Conservation (phyloP, 768 basidiomycete genomes). For the Omphalotus guepiniiformis region DNA sequence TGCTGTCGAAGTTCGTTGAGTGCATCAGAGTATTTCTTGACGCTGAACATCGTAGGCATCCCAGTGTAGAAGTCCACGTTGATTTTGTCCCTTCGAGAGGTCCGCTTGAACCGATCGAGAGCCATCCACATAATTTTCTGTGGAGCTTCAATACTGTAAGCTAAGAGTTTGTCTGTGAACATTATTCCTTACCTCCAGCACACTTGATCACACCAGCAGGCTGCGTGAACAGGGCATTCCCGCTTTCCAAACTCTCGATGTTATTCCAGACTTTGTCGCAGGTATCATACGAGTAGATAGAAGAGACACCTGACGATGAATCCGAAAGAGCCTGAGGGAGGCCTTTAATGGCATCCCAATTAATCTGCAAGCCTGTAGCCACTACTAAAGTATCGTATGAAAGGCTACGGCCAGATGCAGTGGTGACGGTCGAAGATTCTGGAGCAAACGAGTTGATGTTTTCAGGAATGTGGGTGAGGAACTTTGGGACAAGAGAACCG, state of each 20-base stretch:
- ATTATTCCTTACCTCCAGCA: constrained; percentile 61
- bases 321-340: constrained; percentile 75
- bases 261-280: constrained; percentile 88
- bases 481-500: constrained; percentile 64
- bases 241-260: constrained; percentile 68
- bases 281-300: constrained; percentile 88
- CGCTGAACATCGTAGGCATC: constrained; percentile 94
- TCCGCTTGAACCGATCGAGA: constrained; percentile 73
- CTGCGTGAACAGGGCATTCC: constrained; percentile 92
- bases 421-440: constrained; percentile 65
- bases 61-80: constrained; percentile 82
- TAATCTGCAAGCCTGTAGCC: constrained; percentile 83
- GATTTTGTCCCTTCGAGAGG: constrained; percentile 52
- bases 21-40: constrained; percentile 93
- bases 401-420: constrained; percentile 62
- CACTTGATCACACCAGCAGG: constrained; percentile 93
- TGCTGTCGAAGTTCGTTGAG: constrained; percentile 71
- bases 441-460: constrained; percentile 76
- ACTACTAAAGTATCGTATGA: constrained; percentile 87
- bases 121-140: constrained; percentile 98
- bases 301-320: constrained; percentile 76
- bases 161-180: no score
- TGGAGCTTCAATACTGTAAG: constrained; percentile 67
- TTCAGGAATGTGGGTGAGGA: constrained; percentile 68
- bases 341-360: constrained; percentile 74